Evolutionary conservation across 225 moss, liverwort and hornwort species (phyloP), one percentile per base, ranked within the genome.

Genomic region (Asterella californica): DNA sequence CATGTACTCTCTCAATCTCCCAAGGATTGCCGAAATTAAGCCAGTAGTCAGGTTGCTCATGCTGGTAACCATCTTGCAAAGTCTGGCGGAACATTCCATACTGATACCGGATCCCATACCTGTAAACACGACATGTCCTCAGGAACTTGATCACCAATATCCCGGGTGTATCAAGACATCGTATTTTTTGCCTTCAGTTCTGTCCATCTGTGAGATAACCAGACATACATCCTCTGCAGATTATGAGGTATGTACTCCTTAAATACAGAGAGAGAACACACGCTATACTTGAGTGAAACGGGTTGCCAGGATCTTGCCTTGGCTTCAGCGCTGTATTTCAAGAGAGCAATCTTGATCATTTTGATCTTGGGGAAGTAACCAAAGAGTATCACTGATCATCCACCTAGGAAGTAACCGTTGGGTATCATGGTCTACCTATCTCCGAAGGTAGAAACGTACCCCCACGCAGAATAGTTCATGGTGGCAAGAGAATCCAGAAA

Each of bases 1-100:
- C 92, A 77, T 92, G 95, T 37, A 95, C 88, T 69, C 95, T 88
- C 85, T 95, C 95, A 84, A 95, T 95, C 83, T 95, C 95, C 93
- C 95, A 95, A n/a, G 93, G 93, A 71, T 95, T 95, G 47, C 95
- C 95, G 79, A 93, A 93, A 87, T 93, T 95, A 77, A 95, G 95
- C 95, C 95, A 95, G 74, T 95, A 95, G 77, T 95, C 95, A 60
- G 95, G 95, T 81, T 95, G 95, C 79, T 95, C 95, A 73, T 86
- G 89, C 79, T 95, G 95, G 85, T 90, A 93, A 70, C 95, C 95
- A 85, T 95, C 90, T 85, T 92, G 90, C 59, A 95, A 46, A 69
- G 90, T 92, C 77, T 95, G 95, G 60, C 95, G 88, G 80, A 95
- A 95, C 90, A 95, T 91, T 64, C 95, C 95, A 81, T 95, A 95